Conservation (phyloP, 352 stramenopile species). For the Pythium myriotylum region DNA sequence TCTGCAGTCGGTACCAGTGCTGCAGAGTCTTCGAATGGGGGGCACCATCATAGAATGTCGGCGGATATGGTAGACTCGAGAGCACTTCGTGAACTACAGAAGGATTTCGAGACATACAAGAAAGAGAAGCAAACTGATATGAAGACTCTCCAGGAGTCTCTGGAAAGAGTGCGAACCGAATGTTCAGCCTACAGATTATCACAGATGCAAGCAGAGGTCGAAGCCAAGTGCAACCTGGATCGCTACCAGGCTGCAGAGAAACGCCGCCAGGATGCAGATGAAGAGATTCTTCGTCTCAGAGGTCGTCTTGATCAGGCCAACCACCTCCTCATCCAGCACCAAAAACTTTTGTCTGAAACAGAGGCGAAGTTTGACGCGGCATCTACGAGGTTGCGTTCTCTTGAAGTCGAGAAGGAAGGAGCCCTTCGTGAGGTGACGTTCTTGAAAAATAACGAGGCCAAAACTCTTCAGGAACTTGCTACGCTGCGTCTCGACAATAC, state of each 20-base stretch:
- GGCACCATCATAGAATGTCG: conserved; percentile 28
- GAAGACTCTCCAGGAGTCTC: conserved; percentile 66
- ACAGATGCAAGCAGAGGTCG: conserved; percentile 74
- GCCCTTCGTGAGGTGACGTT: conserved; percentile 48
- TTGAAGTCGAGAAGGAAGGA: conserved; percentile 55
- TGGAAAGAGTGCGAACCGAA: conserved; percentile 60
- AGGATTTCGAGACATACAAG: conserved; percentile 80
- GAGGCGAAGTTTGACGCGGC: conserved; percentile 64
- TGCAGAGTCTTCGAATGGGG: not conserved
- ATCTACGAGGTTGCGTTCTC: conserved; percentile 37
- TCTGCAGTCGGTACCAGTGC: not conserved
- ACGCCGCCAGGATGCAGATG: conserved; percentile 55
- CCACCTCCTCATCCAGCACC: conserved; percentile 62
- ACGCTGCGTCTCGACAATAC: conserved; percentile 70
- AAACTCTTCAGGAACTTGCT: conserved; percentile 58
- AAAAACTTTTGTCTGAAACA: conserved; percentile 56
- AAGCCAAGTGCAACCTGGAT: conserved; percentile 65
- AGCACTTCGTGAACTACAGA: conserved; percentile 58
- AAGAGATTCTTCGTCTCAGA: conserved; percentile 64
- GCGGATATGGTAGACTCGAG: conserved; percentile 42
- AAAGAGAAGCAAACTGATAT: conserved; percentile 71
- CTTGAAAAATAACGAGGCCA: conserved; percentile 65
- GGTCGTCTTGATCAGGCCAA: conserved; percentile 65
- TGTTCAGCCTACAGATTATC: conserved; percentile 49
- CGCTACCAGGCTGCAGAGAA: conserved; percentile 60